Conservation (phyloP, 441 rosid species). For the Bocquillonia castaneifolia region DNA sequence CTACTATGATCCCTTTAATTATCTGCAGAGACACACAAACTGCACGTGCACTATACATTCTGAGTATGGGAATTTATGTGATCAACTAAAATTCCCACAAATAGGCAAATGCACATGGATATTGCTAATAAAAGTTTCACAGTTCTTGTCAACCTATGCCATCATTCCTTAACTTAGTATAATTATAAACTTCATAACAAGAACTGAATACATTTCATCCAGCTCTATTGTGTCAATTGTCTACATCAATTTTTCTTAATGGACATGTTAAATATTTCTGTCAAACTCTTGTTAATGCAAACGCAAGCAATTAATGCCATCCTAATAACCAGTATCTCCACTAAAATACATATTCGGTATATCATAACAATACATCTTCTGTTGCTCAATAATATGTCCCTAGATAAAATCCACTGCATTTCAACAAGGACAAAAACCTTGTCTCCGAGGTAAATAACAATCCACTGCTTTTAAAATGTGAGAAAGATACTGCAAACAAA, state of each 20-base stretch:
- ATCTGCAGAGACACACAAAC: slow-evolving; percentile 2
- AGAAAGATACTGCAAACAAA: neutral
- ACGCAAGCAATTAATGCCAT: neutral
- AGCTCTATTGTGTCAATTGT: neutral
- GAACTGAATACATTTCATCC: neutral
- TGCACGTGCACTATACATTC: neutral
- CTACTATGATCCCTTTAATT: neutral
- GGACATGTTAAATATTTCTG: neutral
- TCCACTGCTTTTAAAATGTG: neutral
- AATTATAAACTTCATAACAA: neutral
- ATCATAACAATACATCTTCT: neutral
- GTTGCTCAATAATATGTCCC: neutral
- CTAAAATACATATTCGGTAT: neutral
- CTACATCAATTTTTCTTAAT: neutral
- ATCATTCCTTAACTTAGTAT: neutral
- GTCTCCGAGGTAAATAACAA: neutral
- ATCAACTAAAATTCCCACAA: neutral
- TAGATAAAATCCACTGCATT: neutral
- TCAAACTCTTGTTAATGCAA: neutral
- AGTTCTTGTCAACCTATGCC: neutral
- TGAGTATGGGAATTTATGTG: neutral
- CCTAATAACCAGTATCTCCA: neutral
- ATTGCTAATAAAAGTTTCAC: neutral
- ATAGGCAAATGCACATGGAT: neutral
- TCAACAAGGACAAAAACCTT: neutral